These are phyloP conservation scores for Fusarium piperis DNA, from an alignment of 2,329 filamentous ascomycete genomes.

Conservation along the genomic window DNA sequence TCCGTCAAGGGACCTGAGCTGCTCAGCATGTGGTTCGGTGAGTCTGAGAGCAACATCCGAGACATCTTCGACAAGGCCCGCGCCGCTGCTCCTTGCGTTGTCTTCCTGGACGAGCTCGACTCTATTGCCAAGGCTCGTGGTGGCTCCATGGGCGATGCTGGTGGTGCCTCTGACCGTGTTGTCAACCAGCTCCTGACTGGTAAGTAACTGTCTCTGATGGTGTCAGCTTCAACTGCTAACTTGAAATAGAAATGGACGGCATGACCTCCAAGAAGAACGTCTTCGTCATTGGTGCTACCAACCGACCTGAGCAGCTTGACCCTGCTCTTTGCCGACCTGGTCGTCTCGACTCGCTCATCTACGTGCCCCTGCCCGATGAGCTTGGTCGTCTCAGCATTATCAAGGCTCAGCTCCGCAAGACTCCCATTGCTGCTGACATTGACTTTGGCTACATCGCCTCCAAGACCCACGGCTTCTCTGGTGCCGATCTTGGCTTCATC, in stretches of 20 bases:
- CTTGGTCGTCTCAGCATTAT: constrained; percentile 88
- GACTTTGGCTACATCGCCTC: constrained; percentile 91
- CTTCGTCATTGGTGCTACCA: constrained; percentile 98
- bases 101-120: constrained; percentile 98
- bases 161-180: constrained; percentile 98
- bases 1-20: constrained; percentile 98
- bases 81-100: constrained; percentile 95
- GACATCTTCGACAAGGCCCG: constrained; percentile 99
- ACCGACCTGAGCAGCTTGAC: constrained; percentile 98
- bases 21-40: constrained; percentile 99
- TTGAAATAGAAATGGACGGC: constrained; percentile 86
- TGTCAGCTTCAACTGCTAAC: constrained; percentile 51
- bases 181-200: constrained; percentile 99
- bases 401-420: constrained; percentile 97
- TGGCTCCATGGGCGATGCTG: constrained; percentile 93
- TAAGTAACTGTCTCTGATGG: constrained; percentile 58
- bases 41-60: constrained; percentile 99
- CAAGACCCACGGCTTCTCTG: constrained; percentile 98
- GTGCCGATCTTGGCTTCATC: constrained; percentile 99
- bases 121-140: constrained; percentile 99
- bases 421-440: constrained; percentile 87
- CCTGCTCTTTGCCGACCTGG: constrained; percentile 97
- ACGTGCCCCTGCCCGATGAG: constrained; percentile 96
- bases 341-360: constrained; percentile 98
- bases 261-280: constrained; percentile 99